phyloP scores from a whole-genome alignment of 495 filamentous ascomycete species.

The Lasiosphaeria miniovina region DNA sequence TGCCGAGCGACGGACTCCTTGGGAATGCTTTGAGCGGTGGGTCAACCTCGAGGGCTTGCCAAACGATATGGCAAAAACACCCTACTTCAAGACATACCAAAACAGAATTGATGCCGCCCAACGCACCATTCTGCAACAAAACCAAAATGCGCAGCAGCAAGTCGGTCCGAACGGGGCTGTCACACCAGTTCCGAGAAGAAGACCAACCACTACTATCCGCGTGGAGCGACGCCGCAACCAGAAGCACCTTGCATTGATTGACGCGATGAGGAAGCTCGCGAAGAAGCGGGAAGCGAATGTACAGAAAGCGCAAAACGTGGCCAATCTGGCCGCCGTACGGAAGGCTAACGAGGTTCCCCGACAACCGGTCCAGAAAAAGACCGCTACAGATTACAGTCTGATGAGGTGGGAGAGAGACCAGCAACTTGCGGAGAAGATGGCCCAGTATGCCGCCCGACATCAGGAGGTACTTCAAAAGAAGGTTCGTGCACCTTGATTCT shows the following conservation, averaged over 20 bases:
- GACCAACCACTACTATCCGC: slow-evolving; percentile 67
- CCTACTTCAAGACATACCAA: slow-evolving; percentile 86
- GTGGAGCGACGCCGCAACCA: slow-evolving; percentile 84
- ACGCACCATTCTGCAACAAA: slow-evolving; percentile 57
- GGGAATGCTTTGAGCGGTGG: slow-evolving; percentile 99
- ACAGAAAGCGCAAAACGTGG: slow-evolving; percentile 83
- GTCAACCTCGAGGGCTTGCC: slow-evolving; percentile 83
- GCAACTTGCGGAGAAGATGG: slow-evolving; percentile 70
- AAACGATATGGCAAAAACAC: slow-evolving; percentile 86
- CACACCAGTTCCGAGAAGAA: slow-evolving; percentile 53
- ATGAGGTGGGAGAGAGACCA: slow-evolving; percentile 82
- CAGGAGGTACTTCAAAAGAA: slow-evolving; percentile 48
- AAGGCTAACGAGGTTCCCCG: slow-evolving; percentile 68
- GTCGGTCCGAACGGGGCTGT: slow-evolving; percentile 55
- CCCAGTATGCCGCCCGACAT: slow-evolving; percentile 62
- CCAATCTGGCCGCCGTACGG: slow-evolving; percentile 63
- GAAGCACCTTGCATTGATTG: slow-evolving; percentile 81
- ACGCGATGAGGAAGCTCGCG: slow-evolving; percentile 91
- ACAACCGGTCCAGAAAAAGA: slow-evolving; percentile 52
- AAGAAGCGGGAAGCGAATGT: slow-evolving; percentile 83
- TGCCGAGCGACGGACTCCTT: slow-evolving; percentile 86
- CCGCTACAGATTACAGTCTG: slow-evolving; percentile 84
- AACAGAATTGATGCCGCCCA: slow-evolving; percentile 76
- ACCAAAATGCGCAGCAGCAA: slow-evolving; percentile 53
- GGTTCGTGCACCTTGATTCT: slow-evolving; percentile 42